Conservation (phyloP, 106 monocot species). For the Acanthochlamys bracteata region DNA sequence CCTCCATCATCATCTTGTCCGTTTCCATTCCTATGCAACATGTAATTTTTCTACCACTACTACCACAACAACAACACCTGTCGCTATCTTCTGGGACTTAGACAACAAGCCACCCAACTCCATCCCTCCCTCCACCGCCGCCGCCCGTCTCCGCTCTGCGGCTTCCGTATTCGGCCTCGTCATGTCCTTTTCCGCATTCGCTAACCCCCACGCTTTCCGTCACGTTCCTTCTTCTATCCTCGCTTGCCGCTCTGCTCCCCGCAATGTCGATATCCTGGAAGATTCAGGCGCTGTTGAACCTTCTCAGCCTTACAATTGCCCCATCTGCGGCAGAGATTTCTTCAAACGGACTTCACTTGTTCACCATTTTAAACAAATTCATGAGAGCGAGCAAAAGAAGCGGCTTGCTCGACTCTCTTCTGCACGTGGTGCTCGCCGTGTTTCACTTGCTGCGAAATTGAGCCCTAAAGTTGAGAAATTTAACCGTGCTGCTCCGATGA, state of each 20-base stretch:
- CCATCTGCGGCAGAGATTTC: slow-evolving; percentile 46
- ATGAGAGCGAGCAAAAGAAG: slow-evolving; percentile 47
- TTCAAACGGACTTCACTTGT: slow-evolving; percentile 23
- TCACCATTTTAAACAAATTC: slow-evolving; percentile 42
- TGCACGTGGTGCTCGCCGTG: slow-evolving; percentile 26
- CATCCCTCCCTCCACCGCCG: slow-evolving; percentile 34
- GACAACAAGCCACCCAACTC: slow-evolving; percentile 30
- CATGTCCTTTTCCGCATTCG: slow-evolving; percentile 5
- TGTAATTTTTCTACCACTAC: too few relatives aligned
- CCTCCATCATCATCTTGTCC: neutral
- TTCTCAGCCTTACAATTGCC: slow-evolving; percentile 21
- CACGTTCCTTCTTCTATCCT: slow-evolving; percentile 5
- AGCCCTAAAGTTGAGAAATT: slow-evolving; percentile 39
- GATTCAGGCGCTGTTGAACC: slow-evolving; percentile 6
- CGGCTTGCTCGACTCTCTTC: slow-evolving; percentile 40
- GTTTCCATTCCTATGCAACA: too few relatives aligned
- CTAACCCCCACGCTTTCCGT: slow-evolving; percentile 10
- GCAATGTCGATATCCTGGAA: slow-evolving; percentile 1
- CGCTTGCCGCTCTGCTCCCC: neutral
- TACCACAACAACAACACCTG: too few relatives aligned
- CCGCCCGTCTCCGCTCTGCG: slow-evolving; percentile 39
- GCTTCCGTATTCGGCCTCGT: slow-evolving; percentile 32
- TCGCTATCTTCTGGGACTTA: slow-evolving; percentile 54
- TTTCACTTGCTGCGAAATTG: slow-evolving; percentile 27
- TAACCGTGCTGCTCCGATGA: slow-evolving; percentile 28